These are phyloP conservation scores for Mrakia frigida DNA, from an alignment of 768 basidiomycete genomes.

Conservation along the genomic window DNA sequence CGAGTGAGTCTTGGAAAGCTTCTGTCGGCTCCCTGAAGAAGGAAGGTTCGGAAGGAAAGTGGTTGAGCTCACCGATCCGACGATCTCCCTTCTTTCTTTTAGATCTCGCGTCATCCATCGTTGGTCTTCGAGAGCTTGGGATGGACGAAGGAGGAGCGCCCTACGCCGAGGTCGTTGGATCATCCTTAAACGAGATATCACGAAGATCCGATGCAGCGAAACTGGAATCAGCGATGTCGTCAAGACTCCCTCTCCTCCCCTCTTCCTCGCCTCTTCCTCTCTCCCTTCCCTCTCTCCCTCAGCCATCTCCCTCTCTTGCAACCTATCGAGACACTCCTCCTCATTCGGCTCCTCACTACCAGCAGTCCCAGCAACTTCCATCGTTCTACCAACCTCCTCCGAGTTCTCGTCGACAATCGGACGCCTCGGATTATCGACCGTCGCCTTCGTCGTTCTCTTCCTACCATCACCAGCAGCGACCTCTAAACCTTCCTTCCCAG, in stretches of 20 bases:
- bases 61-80: background rate
- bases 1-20: background rate
- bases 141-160: conserved; percentile 5
- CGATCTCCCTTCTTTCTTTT: background rate
- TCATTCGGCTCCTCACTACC: background rate
- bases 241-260: background rate
- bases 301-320: too few relatives aligned
- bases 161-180: background rate
- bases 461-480: background rate
- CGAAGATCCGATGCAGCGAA: background rate
- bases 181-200: background rate
- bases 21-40: background rate
- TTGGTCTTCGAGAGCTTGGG: background rate
- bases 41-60: too few relatives aligned
- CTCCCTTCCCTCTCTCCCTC: too few relatives aligned
- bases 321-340: background rate
- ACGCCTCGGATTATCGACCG: background rate
- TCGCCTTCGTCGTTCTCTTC: background rate
- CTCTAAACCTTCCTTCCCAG: background rate
- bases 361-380: background rate
- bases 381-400: background rate
- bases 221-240: background rate
- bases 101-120: background rate
- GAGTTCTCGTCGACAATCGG: background rate
- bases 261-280: background rate